Percentiles rank a stretch among this genome's conserved stretches.
Evolutionary conservation across 768 basidiomycete genomes (phyloP).

Genomic region (Trametes cubensis): DNA sequence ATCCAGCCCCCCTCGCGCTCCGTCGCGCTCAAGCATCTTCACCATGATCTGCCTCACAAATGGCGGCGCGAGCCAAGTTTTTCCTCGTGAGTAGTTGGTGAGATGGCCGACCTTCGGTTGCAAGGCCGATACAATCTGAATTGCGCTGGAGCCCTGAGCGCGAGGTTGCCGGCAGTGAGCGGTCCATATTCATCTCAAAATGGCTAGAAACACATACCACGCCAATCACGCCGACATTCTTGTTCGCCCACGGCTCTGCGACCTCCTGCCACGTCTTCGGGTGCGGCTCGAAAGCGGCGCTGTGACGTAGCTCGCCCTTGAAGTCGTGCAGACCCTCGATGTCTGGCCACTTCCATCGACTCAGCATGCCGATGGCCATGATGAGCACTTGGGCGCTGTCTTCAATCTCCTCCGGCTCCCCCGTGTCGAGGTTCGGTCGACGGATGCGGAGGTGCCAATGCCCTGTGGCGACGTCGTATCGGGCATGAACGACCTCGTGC

Average conservation of each 20-base stretch:
- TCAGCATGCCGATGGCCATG: conserved; percentile 55
- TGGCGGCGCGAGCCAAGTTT: conserved; percentile 57
- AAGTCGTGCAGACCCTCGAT: conserved; percentile 60
- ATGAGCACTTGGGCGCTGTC: conserved; percentile 62
- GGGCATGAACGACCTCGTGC: conserved; percentile 56
- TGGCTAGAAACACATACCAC: conserved; percentile 42
- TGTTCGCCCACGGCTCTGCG: conserved; percentile 52
- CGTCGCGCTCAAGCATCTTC: conserved; percentile 42
- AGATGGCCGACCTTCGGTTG: conserved; percentile 54
- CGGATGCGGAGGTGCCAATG: conserved; percentile 60
- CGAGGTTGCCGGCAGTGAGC: neutral
- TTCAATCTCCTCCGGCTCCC: conserved; percentile 41
- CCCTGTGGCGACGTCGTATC: conserved; percentile 50
- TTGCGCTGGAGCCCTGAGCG: conserved; percentile 60
- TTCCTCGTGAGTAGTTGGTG: conserved; percentile 58
- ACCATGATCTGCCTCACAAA: conserved; percentile 46
- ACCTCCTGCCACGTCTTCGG: conserved; percentile 45
- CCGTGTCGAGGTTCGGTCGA: conserved; percentile 1
- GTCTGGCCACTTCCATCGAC: conserved; percentile 69
- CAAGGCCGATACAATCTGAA: conserved; percentile 61
- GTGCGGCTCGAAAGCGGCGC: conserved; percentile 58
- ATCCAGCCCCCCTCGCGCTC: conserved; percentile 29
- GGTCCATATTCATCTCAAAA: too few relatives aligned
- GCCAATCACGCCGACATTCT: conserved; percentile 60
- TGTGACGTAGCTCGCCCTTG: conserved; percentile 61